Base-by-base conservation (phyloP, 225 moss, liverwort and hornwort genomes). In the Pseudoscleropodium purum region DNA sequence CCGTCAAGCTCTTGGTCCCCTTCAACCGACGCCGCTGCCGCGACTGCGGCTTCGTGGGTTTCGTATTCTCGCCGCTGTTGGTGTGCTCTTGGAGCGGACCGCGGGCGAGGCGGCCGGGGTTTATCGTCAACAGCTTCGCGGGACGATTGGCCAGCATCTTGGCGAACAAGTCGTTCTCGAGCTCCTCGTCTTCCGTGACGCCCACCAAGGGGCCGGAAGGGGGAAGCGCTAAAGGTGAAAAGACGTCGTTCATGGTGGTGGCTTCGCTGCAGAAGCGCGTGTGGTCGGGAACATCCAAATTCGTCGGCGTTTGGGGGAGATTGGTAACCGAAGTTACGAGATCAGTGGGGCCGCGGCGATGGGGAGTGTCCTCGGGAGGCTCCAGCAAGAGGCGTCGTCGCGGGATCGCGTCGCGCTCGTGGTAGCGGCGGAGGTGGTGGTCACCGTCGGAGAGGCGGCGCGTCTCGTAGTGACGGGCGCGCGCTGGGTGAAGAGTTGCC, bases 1-100 rank as follows among this genome's bases (percentile, higher is more conserved):
- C 93, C 6, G 93, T 94, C 49, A 94, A 68, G 89, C 94, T 93
- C 87, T 92, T 94, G 36, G 94, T 93, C 34, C 94, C 93, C 88
- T 93, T 94, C 84, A 93, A 43, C 56, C 91, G 83, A 19, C 94
- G 91, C 27, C 92, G 82, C 82, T 84, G 90, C 26, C 89, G 92
- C 25, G 10, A 23, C 76, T 68, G 74, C 57, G 82, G 77, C 73
- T 86, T 90, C 20, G 27, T 45, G 29, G 70, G 33, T 27, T 74
- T 88, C 31, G 31, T 13, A 51, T 20, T 8, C 43, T 84, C 89
- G 43, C 54, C 56, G 47, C 77, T 76, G 54, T 56, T 88, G 74
- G 36, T 84, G 26, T 49, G 86, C 81, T 89, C 91, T 30, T 87
- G 89, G 51, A 93, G 85, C 4, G 91, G 91, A 6, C 84, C 88